Conservation (phyloP, 2,329 filamentous ascomycete species). For the Pezicula rhizophila region DNA sequence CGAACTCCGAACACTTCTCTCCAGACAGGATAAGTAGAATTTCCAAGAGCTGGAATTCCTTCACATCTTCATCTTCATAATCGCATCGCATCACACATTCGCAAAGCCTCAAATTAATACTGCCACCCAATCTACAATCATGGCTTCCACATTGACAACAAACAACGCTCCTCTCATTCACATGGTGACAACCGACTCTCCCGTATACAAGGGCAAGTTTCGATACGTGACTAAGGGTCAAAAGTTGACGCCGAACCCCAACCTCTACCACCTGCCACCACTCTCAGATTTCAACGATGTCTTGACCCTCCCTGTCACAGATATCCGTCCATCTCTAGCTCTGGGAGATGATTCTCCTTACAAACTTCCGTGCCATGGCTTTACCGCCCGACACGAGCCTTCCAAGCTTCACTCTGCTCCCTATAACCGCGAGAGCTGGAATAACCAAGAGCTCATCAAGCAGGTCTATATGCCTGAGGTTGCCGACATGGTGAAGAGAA, state of each 20-base stretch:
- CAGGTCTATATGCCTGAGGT: constrained; percentile 21
- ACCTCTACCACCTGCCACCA: constrained; percentile 5
- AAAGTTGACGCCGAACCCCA: background rate
- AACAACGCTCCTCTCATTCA: background rate
- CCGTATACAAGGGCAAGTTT: background rate
- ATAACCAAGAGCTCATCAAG: constrained; percentile 17
- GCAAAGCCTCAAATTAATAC: background rate
- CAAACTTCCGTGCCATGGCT: constrained; percentile 11
- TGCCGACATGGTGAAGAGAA: constrained; percentile 19
- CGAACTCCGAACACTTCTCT: background rate
- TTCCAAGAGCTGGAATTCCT: background rate
- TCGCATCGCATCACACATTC: background rate
- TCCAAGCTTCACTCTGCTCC: constrained; percentile 18
- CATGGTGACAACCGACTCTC: background rate
- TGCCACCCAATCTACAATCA: background rate
- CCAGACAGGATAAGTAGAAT: no score
- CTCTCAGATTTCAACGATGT: constrained; percentile 5
- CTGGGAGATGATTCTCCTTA: background rate
- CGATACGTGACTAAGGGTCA: background rate
- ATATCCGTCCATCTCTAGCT: constrained; percentile 1
- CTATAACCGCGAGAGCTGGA: constrained; percentile 16
- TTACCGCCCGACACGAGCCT: constrained; percentile 13
- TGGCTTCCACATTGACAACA: background rate
- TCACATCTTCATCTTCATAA: background rate
- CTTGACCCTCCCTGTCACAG: constrained; percentile 1